These are phyloP conservation scores for Yueomyces sinensis DNA, from an alignment of 805 yeast species.

Conservation along the genomic window DNA sequence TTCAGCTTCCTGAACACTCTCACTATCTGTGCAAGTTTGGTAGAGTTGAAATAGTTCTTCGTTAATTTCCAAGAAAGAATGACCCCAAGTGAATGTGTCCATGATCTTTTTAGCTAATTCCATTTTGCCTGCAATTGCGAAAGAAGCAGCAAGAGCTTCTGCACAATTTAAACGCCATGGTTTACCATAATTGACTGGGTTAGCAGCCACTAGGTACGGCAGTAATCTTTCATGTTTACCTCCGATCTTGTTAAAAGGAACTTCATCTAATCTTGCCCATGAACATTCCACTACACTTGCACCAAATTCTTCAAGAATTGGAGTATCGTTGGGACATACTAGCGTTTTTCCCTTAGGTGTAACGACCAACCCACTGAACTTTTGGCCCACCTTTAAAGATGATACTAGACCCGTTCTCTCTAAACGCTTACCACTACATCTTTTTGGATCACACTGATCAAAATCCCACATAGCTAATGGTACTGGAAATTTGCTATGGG, in stretches of 20 bases:
- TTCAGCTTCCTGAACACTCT: constrained; percentile 59
- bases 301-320: constrained; percentile 65
- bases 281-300: constrained; percentile 99
- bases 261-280: constrained; percentile 95
- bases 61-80: constrained; percentile 72
- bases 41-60: constrained; percentile 64
- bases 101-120: constrained; percentile 81
- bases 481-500: constrained; percentile 46
- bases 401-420: constrained; percentile 79
- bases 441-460: constrained; percentile 95
- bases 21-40: constrained; percentile 69
- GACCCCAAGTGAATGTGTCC: constrained; percentile 85
- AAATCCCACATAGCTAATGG: constrained; percentile 98
- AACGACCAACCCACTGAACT: constrained; percentile 80
- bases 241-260: constrained; percentile 89
- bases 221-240: constrained; percentile 76
- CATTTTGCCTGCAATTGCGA: constrained; percentile 79
- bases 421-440: constrained; percentile 91
- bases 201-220: constrained; percentile 91
- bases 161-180: constrained; percentile 96
- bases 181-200: constrained; percentile 91
- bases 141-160: constrained; percentile 94
- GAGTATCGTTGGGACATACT: constrained; percentile 78
- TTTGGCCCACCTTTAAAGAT: constrained; percentile 78
- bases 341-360: constrained; percentile 86